Percentiles rank a stretch among this genome's conserved stretches.
Evolutionary conservation across 2,329 filamentous ascomycete species (phyloP).

Genomic region (Pseudogymnoascus sp.): DNA sequence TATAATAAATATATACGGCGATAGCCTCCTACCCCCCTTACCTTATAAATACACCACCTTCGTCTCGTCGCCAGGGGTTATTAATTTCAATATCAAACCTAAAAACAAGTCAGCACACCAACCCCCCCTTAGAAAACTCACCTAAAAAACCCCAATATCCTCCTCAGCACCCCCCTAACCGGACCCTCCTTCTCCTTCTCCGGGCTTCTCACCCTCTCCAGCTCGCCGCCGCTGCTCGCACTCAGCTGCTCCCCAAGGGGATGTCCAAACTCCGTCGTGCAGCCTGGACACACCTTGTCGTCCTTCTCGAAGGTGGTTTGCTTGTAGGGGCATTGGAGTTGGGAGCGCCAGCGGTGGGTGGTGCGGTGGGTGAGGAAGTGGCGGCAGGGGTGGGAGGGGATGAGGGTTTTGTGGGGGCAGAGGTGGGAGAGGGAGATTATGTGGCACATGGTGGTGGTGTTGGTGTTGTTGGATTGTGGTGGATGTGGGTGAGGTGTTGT

Average conservation of each 20-base stretch:
- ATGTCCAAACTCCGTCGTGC: background rate
- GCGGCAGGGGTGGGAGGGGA: background rate
- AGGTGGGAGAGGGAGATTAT: background rate
- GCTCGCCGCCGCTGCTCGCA: background rate
- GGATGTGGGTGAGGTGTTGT: background rate
- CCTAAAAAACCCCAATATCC: background rate
- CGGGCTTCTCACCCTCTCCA: background rate
- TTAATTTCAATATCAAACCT: background rate
- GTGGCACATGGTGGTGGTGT: background rate
- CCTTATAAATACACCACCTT: background rate
- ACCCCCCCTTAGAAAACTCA: background rate
- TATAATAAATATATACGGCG: background rate
- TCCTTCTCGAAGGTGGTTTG: background rate
- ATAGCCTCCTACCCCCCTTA: background rate
- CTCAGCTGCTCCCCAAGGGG: background rate
- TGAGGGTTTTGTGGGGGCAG: background rate
- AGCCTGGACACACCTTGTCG: background rate
- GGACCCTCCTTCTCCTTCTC: background rate
- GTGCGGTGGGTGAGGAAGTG: background rate
- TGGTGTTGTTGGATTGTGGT: background rate
- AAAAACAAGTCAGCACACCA: background rate
- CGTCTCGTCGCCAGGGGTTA: background rate
- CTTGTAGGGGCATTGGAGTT: background rate
- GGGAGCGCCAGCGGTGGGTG: background rate
- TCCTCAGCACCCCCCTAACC: background rate